phyloP scores from a whole-genome alignment of 1,284 basidiomycete genomes.

The Anthracocystis panici-leucophaei region DNA sequence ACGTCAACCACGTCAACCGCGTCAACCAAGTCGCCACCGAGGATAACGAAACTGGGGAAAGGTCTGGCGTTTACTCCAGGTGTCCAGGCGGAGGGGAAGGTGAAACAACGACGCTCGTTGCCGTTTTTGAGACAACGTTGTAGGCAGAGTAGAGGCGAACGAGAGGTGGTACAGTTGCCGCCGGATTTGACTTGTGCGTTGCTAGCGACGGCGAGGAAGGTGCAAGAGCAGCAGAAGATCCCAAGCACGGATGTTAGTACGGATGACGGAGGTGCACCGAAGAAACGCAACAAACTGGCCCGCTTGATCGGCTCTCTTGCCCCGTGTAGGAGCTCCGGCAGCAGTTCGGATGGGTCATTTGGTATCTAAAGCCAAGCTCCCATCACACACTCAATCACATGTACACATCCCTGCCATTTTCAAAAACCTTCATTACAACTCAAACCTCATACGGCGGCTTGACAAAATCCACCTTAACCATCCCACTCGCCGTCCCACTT shows the following conservation, averaged over 20 bases:
- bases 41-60: conserved; percentile 25
- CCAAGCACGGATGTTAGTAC: too few species aligned
- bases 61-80: conserved; percentile 13
- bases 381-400: too few species aligned
- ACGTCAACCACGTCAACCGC: too few species aligned
- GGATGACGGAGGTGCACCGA: background rate
- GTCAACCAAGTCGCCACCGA: background rate
- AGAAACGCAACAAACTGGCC: background rate
- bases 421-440: background rate
- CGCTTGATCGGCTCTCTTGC: background rate
- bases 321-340: background rate
- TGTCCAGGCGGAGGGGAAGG: background rate
- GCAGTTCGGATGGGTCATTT: background rate
- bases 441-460: conserved; percentile 23
- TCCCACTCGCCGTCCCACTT: conserved; percentile 16
- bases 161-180: background rate
- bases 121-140: background rate
- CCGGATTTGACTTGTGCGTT: background rate
- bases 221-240: background rate
- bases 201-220: background rate
- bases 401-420: background rate
- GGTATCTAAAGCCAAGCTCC: too few species aligned
- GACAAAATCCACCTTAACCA: conserved; percentile 38
- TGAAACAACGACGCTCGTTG: background rate
- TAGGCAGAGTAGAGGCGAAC: background rate